Evolutionary conservation across 108 stramenopile genomes (phyloP).

Genomic region (Mediolabrus comicus): DNA sequence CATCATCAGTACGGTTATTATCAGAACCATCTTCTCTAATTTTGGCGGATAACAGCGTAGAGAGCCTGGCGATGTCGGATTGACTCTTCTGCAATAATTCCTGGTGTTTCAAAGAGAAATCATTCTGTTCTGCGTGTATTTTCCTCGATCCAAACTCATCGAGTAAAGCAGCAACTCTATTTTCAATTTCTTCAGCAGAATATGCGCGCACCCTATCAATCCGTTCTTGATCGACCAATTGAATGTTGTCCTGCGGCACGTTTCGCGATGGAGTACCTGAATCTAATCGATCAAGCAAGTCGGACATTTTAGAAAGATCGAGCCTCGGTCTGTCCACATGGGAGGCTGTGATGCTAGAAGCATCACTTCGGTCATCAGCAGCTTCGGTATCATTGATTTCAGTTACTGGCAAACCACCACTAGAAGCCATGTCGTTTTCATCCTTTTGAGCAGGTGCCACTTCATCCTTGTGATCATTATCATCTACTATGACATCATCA

Average conservation of each 20-base stretch:
- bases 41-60: slow-evolving; percentile 25
- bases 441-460: background rate
- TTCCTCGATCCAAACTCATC: slow-evolving; percentile 25
- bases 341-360: slow-evolving; percentile 39
- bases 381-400: slow-evolving; percentile 14
- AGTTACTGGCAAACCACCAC: slow-evolving; percentile 14
- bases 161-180: slow-evolving; percentile 17
- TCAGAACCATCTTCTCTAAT: slow-evolving; percentile 5
- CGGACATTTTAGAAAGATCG: slow-evolving; percentile 28
- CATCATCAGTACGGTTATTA: background rate
- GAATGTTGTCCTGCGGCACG: background rate
- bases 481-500: background rate
- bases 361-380: slow-evolving; percentile 37
- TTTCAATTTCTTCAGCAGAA: slow-evolving; percentile 33
- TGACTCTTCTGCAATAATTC: slow-evolving; percentile 23
- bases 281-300: slow-evolving; percentile 32
- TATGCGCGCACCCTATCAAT: background rate
- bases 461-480: background rate
- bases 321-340: slow-evolving; percentile 14
- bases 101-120: slow-evolving; percentile 1
- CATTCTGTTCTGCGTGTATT: slow-evolving; percentile 3
- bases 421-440: background rate
- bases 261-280: background rate
- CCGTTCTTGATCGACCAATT: background rate
- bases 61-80: slow-evolving; percentile 24